Percentiles rank a stretch among this genome's conserved stretches.
phyloP scores from a whole-genome alignment of 2,329 filamentous ascomycete genomes.

The Coniochaeta prunicola region DNA sequence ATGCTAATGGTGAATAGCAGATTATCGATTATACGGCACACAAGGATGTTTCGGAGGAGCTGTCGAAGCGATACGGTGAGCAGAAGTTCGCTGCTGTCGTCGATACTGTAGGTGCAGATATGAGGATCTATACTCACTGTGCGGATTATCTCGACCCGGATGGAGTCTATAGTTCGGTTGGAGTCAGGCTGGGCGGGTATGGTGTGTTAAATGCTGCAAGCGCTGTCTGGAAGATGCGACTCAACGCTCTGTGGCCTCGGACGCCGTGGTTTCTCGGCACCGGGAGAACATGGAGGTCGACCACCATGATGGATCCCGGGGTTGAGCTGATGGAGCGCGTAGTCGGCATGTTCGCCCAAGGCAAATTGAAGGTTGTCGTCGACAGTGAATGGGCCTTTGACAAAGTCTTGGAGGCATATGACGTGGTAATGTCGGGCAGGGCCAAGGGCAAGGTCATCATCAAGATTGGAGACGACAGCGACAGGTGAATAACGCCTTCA shows the following conservation, averaged over 20 bases:
- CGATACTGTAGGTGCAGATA: conserved; percentile 37
- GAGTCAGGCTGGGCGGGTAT: background rate
- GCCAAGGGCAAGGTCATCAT: conserved; percentile 25
- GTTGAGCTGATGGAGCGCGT: conserved; percentile 17
- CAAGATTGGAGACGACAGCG: conserved; percentile 10
- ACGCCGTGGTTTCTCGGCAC: conserved; percentile 21
- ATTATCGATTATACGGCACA: conserved; percentile 24
- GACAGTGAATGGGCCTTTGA: conserved; percentile 21
- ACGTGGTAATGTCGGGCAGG: conserved; percentile 19
- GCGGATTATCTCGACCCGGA: conserved; percentile 27
- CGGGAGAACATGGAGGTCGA: conserved; percentile 18
- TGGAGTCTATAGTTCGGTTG: conserved; percentile 16
- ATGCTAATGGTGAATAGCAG: background rate
- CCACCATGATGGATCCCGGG: conserved; percentile 18
- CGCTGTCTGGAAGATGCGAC: conserved; percentile 10
- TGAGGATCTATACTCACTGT: conserved; percentile 34
- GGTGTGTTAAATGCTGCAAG: background rate
- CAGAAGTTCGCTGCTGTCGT: conserved; percentile 32
- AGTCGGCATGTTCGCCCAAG: conserved; percentile 17
- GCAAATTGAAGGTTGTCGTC: conserved; percentile 11
- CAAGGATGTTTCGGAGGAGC: conserved; percentile 24
- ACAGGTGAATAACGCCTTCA: background rate
- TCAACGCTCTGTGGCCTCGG: conserved; percentile 13
- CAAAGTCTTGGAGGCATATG: conserved; percentile 18
- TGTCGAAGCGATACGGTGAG: conserved; percentile 22